A percentile compares a stretch with the other conserved stretches of the same genome.
Conservation (phyloP, 257 asterid genomes). For the Voacanga thouarsii region DNA sequence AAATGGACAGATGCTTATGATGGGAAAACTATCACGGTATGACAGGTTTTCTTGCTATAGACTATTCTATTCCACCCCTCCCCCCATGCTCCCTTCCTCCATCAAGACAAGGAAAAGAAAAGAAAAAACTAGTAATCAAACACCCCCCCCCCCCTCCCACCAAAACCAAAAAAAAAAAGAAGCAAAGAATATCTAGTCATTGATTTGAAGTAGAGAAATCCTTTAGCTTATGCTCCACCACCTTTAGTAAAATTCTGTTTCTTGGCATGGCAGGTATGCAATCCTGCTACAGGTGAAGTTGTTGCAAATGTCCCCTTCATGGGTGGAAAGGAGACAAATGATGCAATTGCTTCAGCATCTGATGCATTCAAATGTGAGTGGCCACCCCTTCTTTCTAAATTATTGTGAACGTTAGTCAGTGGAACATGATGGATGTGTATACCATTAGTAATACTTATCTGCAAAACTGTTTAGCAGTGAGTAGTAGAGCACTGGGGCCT, state of each 20-base stretch:
- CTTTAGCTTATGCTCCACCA: background rate
- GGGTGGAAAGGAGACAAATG: slow-evolving; percentile 87
- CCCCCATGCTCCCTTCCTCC: background rate
- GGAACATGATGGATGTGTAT: background rate
- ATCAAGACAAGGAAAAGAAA: background rate
- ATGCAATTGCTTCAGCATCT: slow-evolving; percentile 86
- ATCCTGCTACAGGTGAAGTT: slow-evolving; percentile 94
- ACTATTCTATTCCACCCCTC: background rate
- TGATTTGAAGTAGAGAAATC: background rate
- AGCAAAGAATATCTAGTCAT: background rate
- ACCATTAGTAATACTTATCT: background rate
- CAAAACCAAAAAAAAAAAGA: background rate
- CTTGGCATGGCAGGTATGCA: slow-evolving; percentile 47
- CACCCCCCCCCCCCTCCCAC: too few species aligned
- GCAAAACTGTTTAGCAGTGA: background rate
- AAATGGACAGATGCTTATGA: slow-evolving; percentile 91
- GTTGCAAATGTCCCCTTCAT: slow-evolving; percentile 78
- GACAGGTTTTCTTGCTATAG: slow-evolving; percentile 5
- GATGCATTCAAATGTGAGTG: slow-evolving; percentile 78
- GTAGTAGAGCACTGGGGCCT: background rate
- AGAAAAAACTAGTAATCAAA: background rate
- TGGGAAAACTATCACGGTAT: slow-evolving; percentile 80
- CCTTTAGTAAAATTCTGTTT: slow-evolving; percentile 1
- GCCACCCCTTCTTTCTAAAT: background rate
- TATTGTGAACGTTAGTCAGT: background rate